Percentiles rank a stretch among this genome's conserved stretches.
Evolutionary conservation across 2,329 filamentous ascomycete species (phyloP).

Genomic region (Colletotrichum australisinense): DNA sequence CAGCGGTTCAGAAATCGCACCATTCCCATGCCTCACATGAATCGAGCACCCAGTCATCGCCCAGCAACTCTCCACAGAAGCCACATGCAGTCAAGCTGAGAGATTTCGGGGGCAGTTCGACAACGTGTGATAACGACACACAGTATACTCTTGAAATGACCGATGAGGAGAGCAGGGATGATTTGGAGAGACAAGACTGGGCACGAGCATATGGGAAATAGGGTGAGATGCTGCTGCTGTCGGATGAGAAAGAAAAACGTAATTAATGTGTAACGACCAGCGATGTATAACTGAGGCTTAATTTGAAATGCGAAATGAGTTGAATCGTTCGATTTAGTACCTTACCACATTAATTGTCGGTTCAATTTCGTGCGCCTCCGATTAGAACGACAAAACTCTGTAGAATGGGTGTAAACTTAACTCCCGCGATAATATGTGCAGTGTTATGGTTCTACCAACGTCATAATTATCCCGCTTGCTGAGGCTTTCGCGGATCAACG

Average conservation of each 20-base stretch:
- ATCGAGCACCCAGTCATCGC: background rate
- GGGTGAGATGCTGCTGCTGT: no score
- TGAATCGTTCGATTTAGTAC: no score
- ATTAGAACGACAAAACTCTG: no score
- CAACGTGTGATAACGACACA: background rate
- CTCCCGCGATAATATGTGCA: no score
- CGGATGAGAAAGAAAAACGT: background rate
- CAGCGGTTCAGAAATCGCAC: background rate
- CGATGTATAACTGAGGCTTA: no score
- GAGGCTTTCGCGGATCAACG: no score
- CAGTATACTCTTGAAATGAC: background rate
- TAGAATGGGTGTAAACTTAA: no score
- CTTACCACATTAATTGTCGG: no score
- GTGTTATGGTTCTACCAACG: no score
- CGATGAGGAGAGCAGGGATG: background rate
- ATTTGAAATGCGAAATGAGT: no score
- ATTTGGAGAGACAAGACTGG: background rate
- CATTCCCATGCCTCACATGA: background rate
- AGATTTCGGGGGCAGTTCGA: background rate
- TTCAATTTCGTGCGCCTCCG: no score
- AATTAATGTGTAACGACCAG: background rate
- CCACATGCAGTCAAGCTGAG: background rate
- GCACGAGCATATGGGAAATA: background rate
- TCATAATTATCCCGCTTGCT: no score
- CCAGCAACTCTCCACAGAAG: background rate